These are phyloP conservation scores for Linum trigynum DNA, from an alignment of 345 rosid species.

Conservation along the genomic window DNA sequence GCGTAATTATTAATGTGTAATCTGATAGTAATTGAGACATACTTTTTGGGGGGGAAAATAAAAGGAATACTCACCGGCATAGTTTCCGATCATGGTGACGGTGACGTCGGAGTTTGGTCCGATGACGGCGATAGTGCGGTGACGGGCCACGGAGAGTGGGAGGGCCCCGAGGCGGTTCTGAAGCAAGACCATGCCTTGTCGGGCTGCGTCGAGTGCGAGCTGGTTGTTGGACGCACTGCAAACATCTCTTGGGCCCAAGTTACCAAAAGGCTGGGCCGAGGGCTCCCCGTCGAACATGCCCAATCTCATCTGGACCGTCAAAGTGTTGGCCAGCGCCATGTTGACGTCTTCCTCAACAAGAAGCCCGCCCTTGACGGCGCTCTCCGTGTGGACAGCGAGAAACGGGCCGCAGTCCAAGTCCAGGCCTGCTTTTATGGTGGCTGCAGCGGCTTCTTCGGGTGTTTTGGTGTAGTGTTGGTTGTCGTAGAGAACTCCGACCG, in stretches of 20 bases:
- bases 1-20: no score
- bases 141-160: constrained; percentile 1
- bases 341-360: constrained; percentile 4
- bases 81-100: constrained; percentile 82
- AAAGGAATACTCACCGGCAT: constrained; percentile 16
- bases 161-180: background rate
- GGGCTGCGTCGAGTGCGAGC: constrained; percentile 4
- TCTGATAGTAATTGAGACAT: no score
- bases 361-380: constrained; percentile 6
- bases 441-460: constrained; percentile 55
- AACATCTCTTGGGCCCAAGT: background rate
- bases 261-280: background rate
- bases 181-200: constrained; percentile 5
- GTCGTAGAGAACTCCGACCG: constrained; percentile 22
- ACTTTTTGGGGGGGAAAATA: no score
- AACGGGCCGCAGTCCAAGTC: constrained; percentile 12
- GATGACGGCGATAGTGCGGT: constrained; percentile 7
- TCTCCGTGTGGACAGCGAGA: constrained; percentile 4
- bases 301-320: constrained; percentile 1
- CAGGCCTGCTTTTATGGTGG: constrained; percentile 57
- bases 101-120: constrained; percentile 44
- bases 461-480: constrained; percentile 25
- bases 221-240: background rate
- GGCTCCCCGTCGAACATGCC: background rate
- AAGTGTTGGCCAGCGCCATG: constrained; percentile 3